These are phyloP conservation scores for Amanita molliuscula DNA, from an alignment of 768 basidiomycete genomes.

Conservation along the genomic window DNA sequence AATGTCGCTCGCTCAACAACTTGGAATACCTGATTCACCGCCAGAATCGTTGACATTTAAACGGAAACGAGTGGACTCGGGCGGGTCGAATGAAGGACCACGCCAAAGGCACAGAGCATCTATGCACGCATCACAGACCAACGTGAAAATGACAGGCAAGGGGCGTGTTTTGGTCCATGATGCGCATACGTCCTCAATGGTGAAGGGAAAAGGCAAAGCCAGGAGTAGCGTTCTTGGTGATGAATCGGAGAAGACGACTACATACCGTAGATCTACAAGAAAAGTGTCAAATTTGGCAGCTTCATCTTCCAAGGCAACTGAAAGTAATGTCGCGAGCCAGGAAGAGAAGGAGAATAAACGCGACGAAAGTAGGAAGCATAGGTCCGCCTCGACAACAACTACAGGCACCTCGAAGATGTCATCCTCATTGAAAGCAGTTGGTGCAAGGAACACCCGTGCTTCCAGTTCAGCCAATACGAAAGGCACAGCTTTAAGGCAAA, in stretches of 20 bases:
- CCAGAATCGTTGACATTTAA: conserved; percentile 3
- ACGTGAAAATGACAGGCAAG: conserved; percentile 10
- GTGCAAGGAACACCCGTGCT: background rate
- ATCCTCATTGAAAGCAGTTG: background rate
- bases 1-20: conserved; percentile 1
- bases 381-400: background rate
- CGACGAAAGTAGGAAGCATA: background rate
- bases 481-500: background rate
- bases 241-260: background rate
- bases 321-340: background rate
- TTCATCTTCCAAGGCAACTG: background rate
- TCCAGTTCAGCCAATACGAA: background rate
- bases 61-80: conserved; percentile 6
- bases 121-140: background rate
- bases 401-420: background rate
- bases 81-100: background rate
- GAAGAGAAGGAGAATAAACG: background rate
- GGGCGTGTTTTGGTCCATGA: conserved; percentile 21
- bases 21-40: conserved; percentile 5
- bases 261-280: background rate
- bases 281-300: background rate
- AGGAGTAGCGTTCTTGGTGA: conserved; percentile 15
- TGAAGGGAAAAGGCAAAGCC: conserved; percentile 28
- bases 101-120: background rate
- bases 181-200: conserved; percentile 14